Percentiles rank a stretch among this genome's conserved stretches.
Evolutionary conservation across 768 basidiomycete genomes (phyloP).

Genomic region (Lactarius pseudohatsudake): DNA sequence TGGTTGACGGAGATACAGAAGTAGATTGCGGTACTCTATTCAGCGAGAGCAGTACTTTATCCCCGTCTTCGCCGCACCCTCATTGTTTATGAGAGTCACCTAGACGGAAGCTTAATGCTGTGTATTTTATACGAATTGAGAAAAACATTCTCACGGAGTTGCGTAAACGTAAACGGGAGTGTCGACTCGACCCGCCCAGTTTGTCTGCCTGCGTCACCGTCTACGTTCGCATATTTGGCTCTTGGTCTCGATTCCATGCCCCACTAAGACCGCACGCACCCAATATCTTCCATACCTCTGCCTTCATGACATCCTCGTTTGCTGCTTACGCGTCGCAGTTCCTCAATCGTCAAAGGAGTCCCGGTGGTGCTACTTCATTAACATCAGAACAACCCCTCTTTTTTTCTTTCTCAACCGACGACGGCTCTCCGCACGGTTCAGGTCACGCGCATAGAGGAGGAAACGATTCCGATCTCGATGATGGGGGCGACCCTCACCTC

Average conservation of each 20-base stretch:
- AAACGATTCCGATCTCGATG: conserved; percentile 57
- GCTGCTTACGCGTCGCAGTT: conserved; percentile 83
- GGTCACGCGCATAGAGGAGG: conserved; percentile 33
- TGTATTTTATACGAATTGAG: neutral
- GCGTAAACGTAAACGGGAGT: neutral
- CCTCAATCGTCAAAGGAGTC: conserved; percentile 57
- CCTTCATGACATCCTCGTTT: conserved; percentile 63
- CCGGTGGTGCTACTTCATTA: conserved; percentile 42
- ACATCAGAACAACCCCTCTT: conserved; percentile 77
- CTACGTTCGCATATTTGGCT: neutral
- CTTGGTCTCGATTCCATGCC: conserved; percentile 13
- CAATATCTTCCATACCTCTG: neutral
- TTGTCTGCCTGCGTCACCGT: conserved; percentile 6
- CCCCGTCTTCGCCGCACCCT: too few relatives aligned
- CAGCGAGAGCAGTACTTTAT: too few relatives aligned
- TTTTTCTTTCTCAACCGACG: conserved; percentile 84
- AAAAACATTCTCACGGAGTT: conserved; percentile 13
- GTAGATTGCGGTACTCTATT: neutral
- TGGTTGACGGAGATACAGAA: neutral
- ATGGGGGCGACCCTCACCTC: conserved; percentile 77
- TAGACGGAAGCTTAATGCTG: neutral
- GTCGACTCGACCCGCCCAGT: conserved; percentile 13
- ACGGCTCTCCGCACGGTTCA: conserved; percentile 53
- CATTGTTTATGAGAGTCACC: too few relatives aligned
- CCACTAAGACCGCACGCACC: conserved; percentile 8